Conservation (phyloP, 495 filamentous ascomycete species). For the Viridothelium virens region DNA sequence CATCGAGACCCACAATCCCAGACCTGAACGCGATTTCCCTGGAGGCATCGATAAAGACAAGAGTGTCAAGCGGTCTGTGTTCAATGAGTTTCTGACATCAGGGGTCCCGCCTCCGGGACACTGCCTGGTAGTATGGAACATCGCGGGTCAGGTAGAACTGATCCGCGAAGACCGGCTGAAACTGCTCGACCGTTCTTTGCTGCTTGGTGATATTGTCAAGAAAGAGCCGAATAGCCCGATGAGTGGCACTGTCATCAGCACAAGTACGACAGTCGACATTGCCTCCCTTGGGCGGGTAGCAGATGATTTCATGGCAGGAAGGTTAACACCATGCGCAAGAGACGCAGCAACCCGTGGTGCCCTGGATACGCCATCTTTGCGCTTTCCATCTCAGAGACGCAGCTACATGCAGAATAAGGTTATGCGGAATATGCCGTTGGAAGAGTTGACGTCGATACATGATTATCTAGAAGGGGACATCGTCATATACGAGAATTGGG, state of each 20-base stretch:
- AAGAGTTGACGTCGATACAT: conserved; percentile 28
- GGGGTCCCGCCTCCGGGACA: conserved; percentile 34
- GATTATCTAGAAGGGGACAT: conserved; percentile 30
- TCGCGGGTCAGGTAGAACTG: conserved; percentile 23
- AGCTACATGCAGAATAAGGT: background rate
- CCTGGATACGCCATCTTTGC: too few relatives aligned
- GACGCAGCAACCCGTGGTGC: too few relatives aligned
- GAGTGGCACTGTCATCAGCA: conserved; percentile 37
- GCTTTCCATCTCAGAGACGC: too few relatives aligned
- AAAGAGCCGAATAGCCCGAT: conserved; percentile 30
- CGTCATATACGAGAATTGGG: conserved; percentile 35
- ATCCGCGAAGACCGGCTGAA: conserved; percentile 28
- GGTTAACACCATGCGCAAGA: background rate
- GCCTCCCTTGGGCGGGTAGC: background rate
- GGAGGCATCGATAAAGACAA: conserved; percentile 14
- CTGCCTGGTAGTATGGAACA: conserved; percentile 33
- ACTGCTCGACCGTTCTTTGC: conserved; percentile 33
- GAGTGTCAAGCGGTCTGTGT: conserved; percentile 22
- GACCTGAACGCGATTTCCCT: conserved; percentile 26
- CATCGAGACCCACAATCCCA: conserved; percentile 32
- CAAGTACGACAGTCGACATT: conserved; percentile 17
- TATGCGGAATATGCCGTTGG: conserved; percentile 21
- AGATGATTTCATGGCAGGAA: background rate
- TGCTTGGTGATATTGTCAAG: conserved; percentile 39
- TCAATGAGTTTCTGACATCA: conserved; percentile 29